Evolutionary conservation across 495 filamentous ascomycete genomes (phyloP).

Genomic region (Filosporella fistucella): DNA sequence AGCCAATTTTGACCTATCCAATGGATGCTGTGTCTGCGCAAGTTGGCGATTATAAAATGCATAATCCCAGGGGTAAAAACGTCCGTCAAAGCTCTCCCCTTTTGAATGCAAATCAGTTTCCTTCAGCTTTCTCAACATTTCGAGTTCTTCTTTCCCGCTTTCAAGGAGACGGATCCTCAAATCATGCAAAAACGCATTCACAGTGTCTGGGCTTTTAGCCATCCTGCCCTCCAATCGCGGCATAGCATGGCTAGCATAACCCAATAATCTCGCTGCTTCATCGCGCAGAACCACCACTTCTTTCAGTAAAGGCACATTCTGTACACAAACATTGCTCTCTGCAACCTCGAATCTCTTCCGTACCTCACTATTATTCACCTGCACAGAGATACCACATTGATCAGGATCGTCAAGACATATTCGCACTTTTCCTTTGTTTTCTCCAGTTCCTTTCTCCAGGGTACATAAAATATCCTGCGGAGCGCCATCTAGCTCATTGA

Average conservation of each 20-base stretch:
- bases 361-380: conserved; percentile 48
- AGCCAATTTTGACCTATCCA: conserved; percentile 66
- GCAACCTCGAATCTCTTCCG: conserved; percentile 52
- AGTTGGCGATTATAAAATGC: conserved; percentile 64
- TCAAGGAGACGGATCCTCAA: conserved; percentile 53
- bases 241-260: conserved; percentile 71
- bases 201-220: conserved; percentile 68
- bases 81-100: conserved; percentile 43
- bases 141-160: conserved; percentile 63
- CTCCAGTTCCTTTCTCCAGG: conserved; percentile 60
- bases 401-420: conserved; percentile 55
- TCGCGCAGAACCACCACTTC: conserved; percentile 69
- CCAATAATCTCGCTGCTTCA: conserved; percentile 71
- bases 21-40: conserved; percentile 63
- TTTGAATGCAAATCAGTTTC: conserved; percentile 60
- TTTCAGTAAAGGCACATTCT: conserved; percentile 66
- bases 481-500: conserved; percentile 52
- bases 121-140: conserved; percentile 69
- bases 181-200: conserved; percentile 64
- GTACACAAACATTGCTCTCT: conserved; percentile 73
- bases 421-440: conserved; percentile 53
- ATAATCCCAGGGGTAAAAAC: conserved; percentile 62
- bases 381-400: conserved; percentile 41
- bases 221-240: conserved; percentile 75
- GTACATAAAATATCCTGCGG: conserved; percentile 48